phyloP scores from a whole-genome alignment of 257 asterid species.

The Lithospermum erythrorhizon region DNA sequence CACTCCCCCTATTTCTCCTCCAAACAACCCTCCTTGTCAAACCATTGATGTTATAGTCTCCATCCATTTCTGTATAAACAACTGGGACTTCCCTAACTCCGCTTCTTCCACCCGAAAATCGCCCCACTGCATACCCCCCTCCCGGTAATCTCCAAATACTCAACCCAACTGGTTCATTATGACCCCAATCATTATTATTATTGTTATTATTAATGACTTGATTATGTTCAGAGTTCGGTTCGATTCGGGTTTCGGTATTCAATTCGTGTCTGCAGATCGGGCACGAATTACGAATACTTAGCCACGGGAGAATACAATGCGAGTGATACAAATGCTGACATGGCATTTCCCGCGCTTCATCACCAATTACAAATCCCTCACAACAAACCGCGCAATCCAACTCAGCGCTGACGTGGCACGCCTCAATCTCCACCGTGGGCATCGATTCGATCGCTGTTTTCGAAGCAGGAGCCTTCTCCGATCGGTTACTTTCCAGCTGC shows the following conservation, averaged over 20 bases:
- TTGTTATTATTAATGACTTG: neutral
- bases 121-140: constrained; percentile 17
- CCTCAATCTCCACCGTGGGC: constrained; percentile 9
- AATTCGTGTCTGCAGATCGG: constrained; percentile 17
- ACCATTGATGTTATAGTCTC: constrained; percentile 17
- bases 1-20: constrained; percentile 19
- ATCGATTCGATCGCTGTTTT: constrained; percentile 17
- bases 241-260: neutral
- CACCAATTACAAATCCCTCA: constrained; percentile 10
- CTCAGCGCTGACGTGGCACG: constrained; percentile 9
- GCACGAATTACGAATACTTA: constrained; percentile 13
- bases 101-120: constrained; percentile 14
- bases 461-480: constrained; percentile 15
- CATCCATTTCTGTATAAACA: constrained; percentile 17
- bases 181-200: neutral
- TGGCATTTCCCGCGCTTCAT: constrained; percentile 17
- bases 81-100: constrained; percentile 16
- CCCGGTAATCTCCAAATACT: constrained; percentile 18
- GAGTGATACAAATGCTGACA: constrained; percentile 17
- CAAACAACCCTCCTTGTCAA: constrained; percentile 15
- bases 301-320: constrained; percentile 18
- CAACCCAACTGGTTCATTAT: constrained; percentile 7
- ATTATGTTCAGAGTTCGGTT: neutral
- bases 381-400: constrained; percentile 17
- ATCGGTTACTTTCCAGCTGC: constrained; percentile 13